phyloP scores from a whole-genome alignment of 106 monocot species.

The Dendrobium catenatum region DNA sequence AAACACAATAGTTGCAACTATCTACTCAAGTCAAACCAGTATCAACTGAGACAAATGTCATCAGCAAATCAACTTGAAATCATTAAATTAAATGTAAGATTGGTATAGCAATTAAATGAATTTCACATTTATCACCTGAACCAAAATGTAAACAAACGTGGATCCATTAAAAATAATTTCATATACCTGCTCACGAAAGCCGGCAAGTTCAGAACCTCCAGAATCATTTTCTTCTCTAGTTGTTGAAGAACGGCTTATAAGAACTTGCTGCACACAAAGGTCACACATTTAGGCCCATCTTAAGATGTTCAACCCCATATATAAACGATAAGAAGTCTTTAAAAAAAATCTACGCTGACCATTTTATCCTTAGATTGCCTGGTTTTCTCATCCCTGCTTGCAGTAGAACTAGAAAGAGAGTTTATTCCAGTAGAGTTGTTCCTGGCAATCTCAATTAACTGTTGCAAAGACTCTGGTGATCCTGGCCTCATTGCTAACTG shows the following conservation, averaged over 20 bases:
- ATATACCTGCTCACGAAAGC: conserved; percentile 80
- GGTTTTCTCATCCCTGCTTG: conserved; percentile 65
- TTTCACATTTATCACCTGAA: background rate
- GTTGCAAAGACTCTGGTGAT: conserved; percentile 59
- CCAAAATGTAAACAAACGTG: background rate
- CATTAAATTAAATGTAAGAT: background rate
- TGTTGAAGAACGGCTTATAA: conserved; percentile 29
- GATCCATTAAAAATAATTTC: background rate
- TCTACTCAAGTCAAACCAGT: background rate
- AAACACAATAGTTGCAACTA: background rate
- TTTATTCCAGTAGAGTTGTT: conserved; percentile 18
- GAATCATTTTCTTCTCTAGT: conserved; percentile 58
- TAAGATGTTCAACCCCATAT: background rate
- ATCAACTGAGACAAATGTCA: background rate
- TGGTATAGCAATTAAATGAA: background rate
- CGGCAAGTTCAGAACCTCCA: conserved; percentile 47
- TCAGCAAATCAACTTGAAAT: background rate
- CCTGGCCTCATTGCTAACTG: conserved; percentile 82
- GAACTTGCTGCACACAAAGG: conserved; percentile 23
- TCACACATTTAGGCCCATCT: background rate
- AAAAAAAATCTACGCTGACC: conserved; percentile 23
- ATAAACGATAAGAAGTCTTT: background rate
- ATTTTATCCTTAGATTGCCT: conserved; percentile 65
- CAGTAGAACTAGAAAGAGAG: conserved; percentile 28
- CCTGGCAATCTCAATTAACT: conserved; percentile 67